Base-by-base conservation (phyloP, 352 stramenopile species). In the Phytopythium litorale region DNA sequence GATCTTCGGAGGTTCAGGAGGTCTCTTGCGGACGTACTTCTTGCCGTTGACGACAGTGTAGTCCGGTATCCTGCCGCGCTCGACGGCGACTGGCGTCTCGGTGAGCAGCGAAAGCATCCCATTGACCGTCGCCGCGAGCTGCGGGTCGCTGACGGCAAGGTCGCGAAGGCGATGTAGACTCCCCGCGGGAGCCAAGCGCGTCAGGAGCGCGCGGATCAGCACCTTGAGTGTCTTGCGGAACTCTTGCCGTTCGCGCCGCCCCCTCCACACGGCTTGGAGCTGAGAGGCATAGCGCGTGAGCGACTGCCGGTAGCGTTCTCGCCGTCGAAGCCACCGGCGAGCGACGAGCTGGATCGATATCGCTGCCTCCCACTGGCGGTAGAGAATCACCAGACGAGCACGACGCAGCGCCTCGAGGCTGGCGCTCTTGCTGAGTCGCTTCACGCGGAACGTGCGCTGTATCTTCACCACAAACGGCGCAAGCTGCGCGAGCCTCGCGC, bases 161-260 rank as follows among this genome's bases (percentile, higher is more conserved):
- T 88, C 75, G 19, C 78, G 76, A 0, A 92, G 62, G 8, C 80
- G 79, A 66, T 89, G 74, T 6, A 92, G 67, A 35, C 78, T 81
- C 6, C 83, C 80, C 1, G 73, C 87, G 0, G 83, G 83, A 2
- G 80, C 78, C 42, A 92, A 60, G 12, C 64, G 73, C 15, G 72
- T 65, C 1, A 92, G 60, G 16, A 87, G 63, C 25, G 60, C 30
- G 23, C 83, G 68, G 7, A 92, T 51, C 23, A 74, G 63, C 2
- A 76, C 60, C 50, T 86, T 68, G 6, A 90, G 63, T 0, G 72
- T 37, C 21, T 67, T 66, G 25, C 84, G 85, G 7, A 92, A 67
- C 18, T 58, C 61, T 46, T 63, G 63, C 1, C 82, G 67, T 4
- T 65, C 70, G 30, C 55, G 33, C 30, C 71, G 62, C 11, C 82